Evolutionary conservation across 345 rosid species (phyloP), one percentile per base, ranked within the genome.

Genomic region (Populus tremula): DNA sequence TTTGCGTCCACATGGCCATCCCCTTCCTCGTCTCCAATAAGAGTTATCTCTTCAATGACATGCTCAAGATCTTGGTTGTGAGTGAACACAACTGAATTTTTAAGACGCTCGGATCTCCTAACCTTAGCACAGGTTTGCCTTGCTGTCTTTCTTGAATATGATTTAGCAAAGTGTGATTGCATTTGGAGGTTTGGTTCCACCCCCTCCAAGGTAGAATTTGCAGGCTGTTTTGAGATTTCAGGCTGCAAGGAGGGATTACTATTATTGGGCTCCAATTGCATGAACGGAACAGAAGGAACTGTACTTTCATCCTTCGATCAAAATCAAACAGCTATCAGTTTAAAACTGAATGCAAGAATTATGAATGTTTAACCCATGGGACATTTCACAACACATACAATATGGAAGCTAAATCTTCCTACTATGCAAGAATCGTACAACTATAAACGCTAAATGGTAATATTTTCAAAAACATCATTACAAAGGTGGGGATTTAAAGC

Each of bases 31-130:
- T 84, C 80, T 17, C 77, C 90, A 27, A 63, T 73, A 29, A 84
- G 21, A n/a, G 79, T 74, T 66, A 87, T 67, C 83, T 80, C 90
- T 18, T 80, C 72, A 66, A 78, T 61, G 33, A 83, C 54, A 14
- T 67, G 77, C 67, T 85, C 84, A 21, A 83, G 70, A 11, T 73
- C 77, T 16, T 62, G 71, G 65, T 74, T 74, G n/a, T 20, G 71
- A 23, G 77, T 33, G 59, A 82, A 61, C 20, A 12, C 27, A 45
- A 62, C 77, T n/a, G 73, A 63, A 75, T 31, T 74, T 70, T 61
- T 84, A 50, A 88, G 80, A 56, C 88, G 87, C 56, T 21, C 68
- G 21, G 93, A 90, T 66, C 87, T 80, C 76, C 93, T 80, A 61
- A 75, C 59, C 5, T 27, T 25, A 56, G 72, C 49, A 6, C 20